Evolutionary conservation across 805 yeast genomes (phyloP), one percentile per base, ranked within the genome.

Genomic region (Sungouiella blattae): DNA sequence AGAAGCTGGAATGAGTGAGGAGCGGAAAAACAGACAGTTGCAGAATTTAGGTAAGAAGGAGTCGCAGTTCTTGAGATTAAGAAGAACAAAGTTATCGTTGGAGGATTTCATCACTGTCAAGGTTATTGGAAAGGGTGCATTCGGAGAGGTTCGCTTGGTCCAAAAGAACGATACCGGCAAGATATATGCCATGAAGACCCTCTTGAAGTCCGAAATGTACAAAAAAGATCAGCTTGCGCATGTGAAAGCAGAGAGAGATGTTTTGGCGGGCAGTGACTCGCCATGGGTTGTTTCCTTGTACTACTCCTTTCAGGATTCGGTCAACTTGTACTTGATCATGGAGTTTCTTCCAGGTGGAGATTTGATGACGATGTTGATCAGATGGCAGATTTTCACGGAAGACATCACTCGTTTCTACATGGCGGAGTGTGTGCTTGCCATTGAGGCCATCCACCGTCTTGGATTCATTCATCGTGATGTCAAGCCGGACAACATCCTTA

Each of bases 401-500:
- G 97, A 88, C 58, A 87, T 88, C 35, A 88, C 88, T 32, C 70
- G 96, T 45, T 88, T 88, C 58, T 88, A 89, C 61, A 87, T 88
- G 81, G 96, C 97, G 2, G 97, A 88, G 60, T 88, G 96, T 71
- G 95, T 88, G 8, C 71, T 89, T 52, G 96, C 96, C 2, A 88
- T 88, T 41, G 96, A 89, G 55, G 96, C 95, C 4, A 82, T 88
- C 48, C 97, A 88, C 63, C 86, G 85, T 58, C 69, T 87, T 22
- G 96, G 96, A 0, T 88, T 88, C 57, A 93, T 93, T 54, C 98
- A 93, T 62, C 77, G 98, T 63, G 98, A 93, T 60, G 91, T 93
- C 52, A 93, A 93, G 62, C 98, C 98, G 0, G 98, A 93, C 69
- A 93, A 93, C 54, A 91, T 87, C 39, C 71, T 87, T 53, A 86